phyloP scores from a whole-genome alignment of 2,329 filamentous ascomycete species.

The Tolypocladium sp. region DNA sequence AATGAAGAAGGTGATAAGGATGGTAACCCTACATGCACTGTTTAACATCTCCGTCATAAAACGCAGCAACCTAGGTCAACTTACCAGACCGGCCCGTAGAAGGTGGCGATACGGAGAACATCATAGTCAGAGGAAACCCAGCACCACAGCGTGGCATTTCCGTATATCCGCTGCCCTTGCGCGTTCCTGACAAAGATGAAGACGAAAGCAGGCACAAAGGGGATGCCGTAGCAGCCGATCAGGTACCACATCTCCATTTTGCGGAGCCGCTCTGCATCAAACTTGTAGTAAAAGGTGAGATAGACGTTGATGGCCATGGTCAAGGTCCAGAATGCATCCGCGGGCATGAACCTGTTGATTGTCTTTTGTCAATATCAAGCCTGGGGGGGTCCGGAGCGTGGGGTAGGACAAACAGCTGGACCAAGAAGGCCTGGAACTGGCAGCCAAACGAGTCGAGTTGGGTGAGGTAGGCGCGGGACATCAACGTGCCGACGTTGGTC shows the following conservation, averaged over 20 bases:
- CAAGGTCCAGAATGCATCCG: conserved; percentile 68
- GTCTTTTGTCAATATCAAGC: neutral
- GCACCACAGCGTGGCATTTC: conserved; percentile 71
- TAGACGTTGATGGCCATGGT: conserved; percentile 82
- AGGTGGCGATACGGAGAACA: conserved; percentile 61
- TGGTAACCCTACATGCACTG: conserved; percentile 40
- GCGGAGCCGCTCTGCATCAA: conserved; percentile 53
- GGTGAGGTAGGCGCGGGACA: conserved; percentile 52
- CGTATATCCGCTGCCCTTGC: conserved; percentile 53
- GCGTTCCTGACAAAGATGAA: conserved; percentile 55
- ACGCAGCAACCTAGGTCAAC: conserved; percentile 7
- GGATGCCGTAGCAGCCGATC: conserved; percentile 61
- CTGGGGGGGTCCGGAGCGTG: neutral
- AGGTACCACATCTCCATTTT: conserved; percentile 64
- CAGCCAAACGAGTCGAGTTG: conserved; percentile 43
- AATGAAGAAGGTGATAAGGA: conserved; percentile 52
- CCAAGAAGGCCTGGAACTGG: conserved; percentile 68
- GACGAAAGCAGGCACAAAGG: conserved; percentile 57
- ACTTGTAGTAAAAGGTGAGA: conserved; percentile 70
- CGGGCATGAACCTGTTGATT: conserved; percentile 63
- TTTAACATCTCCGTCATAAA: conserved; percentile 7
- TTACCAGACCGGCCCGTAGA: conserved; percentile 66
- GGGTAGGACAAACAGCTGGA: conserved; percentile 59
- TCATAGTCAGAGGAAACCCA: conserved; percentile 64
- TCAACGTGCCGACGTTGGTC: conserved; percentile 67